Base-by-base conservation (phyloP, 768 basidiomycete genomes). In the Phylloporus arenicola region DNA sequence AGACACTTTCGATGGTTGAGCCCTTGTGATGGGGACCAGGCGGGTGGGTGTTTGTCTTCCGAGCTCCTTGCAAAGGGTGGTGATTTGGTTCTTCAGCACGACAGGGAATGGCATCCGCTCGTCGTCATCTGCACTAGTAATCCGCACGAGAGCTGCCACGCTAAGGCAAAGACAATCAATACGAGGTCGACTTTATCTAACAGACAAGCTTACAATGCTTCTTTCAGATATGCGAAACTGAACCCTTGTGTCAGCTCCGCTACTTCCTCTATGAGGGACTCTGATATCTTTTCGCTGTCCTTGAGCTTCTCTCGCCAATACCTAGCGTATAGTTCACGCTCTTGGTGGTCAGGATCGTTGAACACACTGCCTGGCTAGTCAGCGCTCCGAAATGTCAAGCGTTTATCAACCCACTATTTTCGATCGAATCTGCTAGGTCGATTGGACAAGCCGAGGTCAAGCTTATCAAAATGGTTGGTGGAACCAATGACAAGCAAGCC, bases 201-300 rank as follows among this genome's bases (percentile, higher is more conserved):
- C 29, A 22, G 34, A 17, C 47, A 16, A 24, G 75, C 87, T 53
- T 63, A 92, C 90, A 92, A 92, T 3, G 81, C 88, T 67, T 92
- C 91, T 64, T 94, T 92, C 59, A 93, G 72, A 66, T 90, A 92
- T 0, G 91, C 88, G 64, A 92, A 92, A 57, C 84, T 88, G 71
- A 92, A 92, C 27, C 73, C 70, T 29, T 76, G 71, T 0, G 89
- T 92, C 51, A 68, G 46, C 10, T 74, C 68, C 6, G 83, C 87
- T 24, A 88, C 70, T 54, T 81, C 76, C 11, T 76, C 65, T 16
- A 83, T 73, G 29, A 92, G 73, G 12, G 70, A 54, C 55, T 89
- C 83, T 0, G 70, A 65, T 54, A 92, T 75, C 13, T 75, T 69
- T 43, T 79, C 67, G 68, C 88, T 91, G 62, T 66, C 58, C 49